A percentile compares a stretch with the other conserved stretches of the same genome.
Conservation (phyloP, 352 stramenopile genomes). For the Globisporangium takayamanum region DNA sequence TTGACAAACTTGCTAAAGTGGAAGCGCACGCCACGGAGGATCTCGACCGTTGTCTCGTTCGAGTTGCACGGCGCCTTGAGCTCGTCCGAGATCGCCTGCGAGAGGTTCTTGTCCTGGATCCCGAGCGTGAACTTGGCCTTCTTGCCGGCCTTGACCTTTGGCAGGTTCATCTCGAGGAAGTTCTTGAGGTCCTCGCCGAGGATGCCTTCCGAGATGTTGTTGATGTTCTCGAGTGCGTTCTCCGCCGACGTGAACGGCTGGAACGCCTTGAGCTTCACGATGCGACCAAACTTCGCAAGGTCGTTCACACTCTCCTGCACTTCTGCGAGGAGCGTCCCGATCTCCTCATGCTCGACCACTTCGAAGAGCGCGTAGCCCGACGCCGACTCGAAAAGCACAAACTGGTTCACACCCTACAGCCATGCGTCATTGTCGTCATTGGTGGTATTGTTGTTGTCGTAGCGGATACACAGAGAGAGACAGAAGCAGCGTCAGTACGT, state of each 20-base stretch:
- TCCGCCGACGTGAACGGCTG: conserved; percentile 98
- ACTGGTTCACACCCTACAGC: conserved; percentile 64
- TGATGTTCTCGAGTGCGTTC: conserved; percentile 99
- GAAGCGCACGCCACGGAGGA: conserved; percentile 94
- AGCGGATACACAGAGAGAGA: not conserved
- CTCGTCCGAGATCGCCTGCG: conserved; percentile 93
- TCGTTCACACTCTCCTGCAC: conserved; percentile 93
- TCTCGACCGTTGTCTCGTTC: conserved; percentile 96
- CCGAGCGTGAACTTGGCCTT: conserved; percentile 88
- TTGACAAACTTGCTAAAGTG: conserved; percentile 99
- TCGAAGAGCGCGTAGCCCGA: conserved; percentile 99
- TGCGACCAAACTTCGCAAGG: conserved; percentile 92
- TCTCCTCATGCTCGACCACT: conserved; percentile 97
- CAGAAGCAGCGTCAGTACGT: no score
- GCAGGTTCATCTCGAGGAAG: conserved; percentile 99
- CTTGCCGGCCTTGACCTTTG: conserved; percentile 92
- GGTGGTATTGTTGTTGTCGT: not conserved
- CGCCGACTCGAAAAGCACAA: conserved; percentile 96
- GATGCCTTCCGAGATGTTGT: conserved; percentile 95
- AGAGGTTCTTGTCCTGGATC: conserved; percentile 92
- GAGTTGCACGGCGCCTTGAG: conserved; percentile 93
- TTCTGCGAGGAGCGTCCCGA: conserved; percentile 82
- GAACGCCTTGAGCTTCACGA: conserved; percentile 99
- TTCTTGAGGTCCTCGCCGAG: conserved; percentile 93
- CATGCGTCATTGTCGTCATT: not conserved